Base-by-base conservation (phyloP, 352 stramenopile genomes). In the Phytophthora melonis region DNA sequence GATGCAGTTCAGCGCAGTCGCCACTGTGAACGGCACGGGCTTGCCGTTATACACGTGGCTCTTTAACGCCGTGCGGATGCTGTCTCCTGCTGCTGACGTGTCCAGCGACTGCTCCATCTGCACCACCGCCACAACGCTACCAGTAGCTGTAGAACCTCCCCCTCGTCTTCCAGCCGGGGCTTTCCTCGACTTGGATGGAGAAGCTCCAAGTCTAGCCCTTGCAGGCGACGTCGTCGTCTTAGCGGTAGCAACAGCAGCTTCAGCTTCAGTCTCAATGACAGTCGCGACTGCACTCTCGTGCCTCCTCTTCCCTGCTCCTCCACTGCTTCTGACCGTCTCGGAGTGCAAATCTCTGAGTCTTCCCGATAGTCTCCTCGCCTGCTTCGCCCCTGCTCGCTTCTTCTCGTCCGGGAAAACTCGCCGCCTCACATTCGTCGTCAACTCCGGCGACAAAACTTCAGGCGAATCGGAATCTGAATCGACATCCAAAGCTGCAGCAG, bases 41-140 rank as follows among this genome's bases (percentile, higher is more conserved):
- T 90, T 90, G 66, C 79, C 83, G 64, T 91, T 90, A 68, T 91
- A 89, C 18, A 78, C 52, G 52, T 91, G 85, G 23, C 34, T 77
- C 27, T 80, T 73, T 7, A 93, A 63, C 11, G 86, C 83, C 2
- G 72, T 45, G n/a, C 66, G 62, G 61, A 91, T 84, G 18, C 58
- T 73, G 2, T 72, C 41, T 23, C 83, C 83, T 21, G 75, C 64
- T 6, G 54, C 60, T 0, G 86, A 93, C 3, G 63, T 60, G 21
- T 81, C 58, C 6, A 93, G 53, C 0, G 80, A 74, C n/a, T 69
- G 68, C 30, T 89, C 79, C 75, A 91, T 78, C 18, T 81, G 74
- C n/a, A 91, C 69, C 8, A 79, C 49, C 2, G 68, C 76, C 30
- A 78, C 19, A 5, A 53, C 60, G 50, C 16, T 39, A n/a, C 72